Conservation (phyloP, 306 rosid species). For the Lathyrus tuberosus region DNA sequence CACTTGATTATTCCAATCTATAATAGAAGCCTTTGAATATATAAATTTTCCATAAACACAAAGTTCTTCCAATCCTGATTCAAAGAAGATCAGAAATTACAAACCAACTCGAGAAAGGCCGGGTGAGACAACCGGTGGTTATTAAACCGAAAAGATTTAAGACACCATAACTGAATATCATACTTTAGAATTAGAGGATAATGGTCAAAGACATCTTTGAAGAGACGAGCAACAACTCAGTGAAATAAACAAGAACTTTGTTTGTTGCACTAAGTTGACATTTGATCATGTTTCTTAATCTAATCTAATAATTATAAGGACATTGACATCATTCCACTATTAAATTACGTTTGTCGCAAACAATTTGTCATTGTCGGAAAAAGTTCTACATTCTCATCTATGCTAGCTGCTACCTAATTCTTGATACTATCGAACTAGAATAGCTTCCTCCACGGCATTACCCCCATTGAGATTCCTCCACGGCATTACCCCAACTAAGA, state of each 20-base stretch:
- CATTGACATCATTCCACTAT: constrained; percentile 25
- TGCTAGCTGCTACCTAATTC: background rate
- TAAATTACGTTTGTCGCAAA: constrained; percentile 44
- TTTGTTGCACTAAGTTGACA: constrained; percentile 35
- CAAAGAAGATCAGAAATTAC: too few species aligned
- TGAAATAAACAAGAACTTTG: constrained; percentile 20
- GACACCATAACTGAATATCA: too few species aligned
- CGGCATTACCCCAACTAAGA: background rate
- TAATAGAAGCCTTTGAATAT: too few species aligned
- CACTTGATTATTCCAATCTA: too few species aligned
- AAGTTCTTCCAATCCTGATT: too few species aligned
- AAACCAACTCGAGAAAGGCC: too few species aligned
- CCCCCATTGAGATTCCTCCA: background rate
- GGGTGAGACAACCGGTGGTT: too few species aligned
- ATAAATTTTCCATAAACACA: too few species aligned
- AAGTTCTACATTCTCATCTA: background rate
- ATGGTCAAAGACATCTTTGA: too few species aligned
- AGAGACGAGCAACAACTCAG: background rate
- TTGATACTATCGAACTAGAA: background rate
- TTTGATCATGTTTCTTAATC: constrained; percentile 3
- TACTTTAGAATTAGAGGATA: too few species aligned
- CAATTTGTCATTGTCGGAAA: background rate
- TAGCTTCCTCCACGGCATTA: background rate
- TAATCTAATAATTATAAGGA: constrained; percentile 13
- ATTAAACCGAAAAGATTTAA: too few species aligned